phyloP scores from a whole-genome alignment of 305 asterid genomes.

The Fraxinus sp. region DNA sequence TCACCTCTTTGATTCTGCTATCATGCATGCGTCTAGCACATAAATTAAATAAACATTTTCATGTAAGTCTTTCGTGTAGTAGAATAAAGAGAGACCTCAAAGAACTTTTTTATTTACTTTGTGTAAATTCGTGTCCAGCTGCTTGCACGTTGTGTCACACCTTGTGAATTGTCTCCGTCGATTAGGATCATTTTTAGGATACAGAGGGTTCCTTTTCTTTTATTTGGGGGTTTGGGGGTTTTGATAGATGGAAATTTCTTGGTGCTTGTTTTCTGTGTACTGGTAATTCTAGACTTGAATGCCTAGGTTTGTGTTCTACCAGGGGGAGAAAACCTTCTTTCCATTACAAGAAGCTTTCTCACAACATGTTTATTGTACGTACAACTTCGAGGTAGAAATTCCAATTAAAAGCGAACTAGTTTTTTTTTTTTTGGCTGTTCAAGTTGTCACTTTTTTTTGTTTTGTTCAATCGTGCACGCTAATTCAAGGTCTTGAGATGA shows the following conservation, averaged over 20 bases:
- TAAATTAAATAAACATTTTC: neutral
- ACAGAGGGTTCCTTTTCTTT: neutral
- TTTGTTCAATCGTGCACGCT: neutral
- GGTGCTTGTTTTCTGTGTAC: neutral
- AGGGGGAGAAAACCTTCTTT: neutral
- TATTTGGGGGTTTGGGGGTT: neutral
- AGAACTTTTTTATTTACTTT: neutral
- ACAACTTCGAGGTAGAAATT: neutral
- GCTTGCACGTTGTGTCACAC: neutral
- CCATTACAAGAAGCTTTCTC: neutral
- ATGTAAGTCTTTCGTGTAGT: neutral
- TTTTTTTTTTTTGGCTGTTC: neutral
- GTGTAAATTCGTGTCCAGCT: neutral
- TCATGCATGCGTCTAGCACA: neutral
- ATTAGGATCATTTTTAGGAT: neutral
- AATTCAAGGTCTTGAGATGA: neutral
- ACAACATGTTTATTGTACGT: neutral
- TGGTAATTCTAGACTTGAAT: neutral
- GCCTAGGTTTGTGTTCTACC: neutral
- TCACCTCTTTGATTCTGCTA: neutral
- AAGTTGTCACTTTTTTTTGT: neutral
- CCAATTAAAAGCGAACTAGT: neutral
- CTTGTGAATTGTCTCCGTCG: neutral
- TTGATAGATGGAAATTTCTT: neutral
- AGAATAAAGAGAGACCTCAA: neutral